Percentiles rank a stretch among this genome's conserved stretches.
These are phyloP conservation scores for Syzygium oleosum DNA, from an alignment of 345 rosid genomes.

Conservation along the genomic window DNA sequence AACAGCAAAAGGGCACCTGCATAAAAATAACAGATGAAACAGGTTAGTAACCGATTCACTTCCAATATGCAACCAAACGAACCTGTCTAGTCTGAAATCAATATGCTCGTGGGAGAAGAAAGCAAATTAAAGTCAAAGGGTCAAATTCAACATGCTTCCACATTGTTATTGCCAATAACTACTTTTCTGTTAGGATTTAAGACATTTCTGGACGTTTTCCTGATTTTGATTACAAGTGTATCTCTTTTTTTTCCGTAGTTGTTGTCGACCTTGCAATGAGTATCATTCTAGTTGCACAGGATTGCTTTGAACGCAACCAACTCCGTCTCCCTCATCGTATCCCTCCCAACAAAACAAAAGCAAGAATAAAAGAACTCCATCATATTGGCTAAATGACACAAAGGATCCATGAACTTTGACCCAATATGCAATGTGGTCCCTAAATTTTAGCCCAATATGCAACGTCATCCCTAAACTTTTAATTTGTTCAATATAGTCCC, in stretches of 20 bases:
- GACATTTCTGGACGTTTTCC: background rate
- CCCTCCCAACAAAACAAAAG: background rate
- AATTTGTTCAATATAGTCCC: too few species aligned
- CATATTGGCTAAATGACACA: background rate
- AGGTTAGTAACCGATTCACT: too few species aligned
- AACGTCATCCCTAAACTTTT: too few species aligned
- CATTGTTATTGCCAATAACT: background rate
- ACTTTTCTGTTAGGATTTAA: background rate
- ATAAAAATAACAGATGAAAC: too few species aligned
- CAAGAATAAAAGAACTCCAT: background rate
- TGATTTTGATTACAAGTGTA: background rate
- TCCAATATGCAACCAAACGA: too few species aligned
- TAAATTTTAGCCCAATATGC: too few species aligned
- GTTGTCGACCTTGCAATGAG: background rate
- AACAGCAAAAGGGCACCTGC: too few species aligned
- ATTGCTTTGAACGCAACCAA: background rate
- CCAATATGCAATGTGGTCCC: too few species aligned
- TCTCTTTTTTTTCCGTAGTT: background rate
- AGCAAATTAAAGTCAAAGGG: background rate
- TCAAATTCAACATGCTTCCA: background rate
- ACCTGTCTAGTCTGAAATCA: too few species aligned
- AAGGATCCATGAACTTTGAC: too few species aligned
- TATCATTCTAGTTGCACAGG: background rate
- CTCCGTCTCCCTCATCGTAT: background rate
- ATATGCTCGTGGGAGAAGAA: background rate